Conservation (phyloP, 2,329 filamentous ascomycete species). For the Lachnellula arida region DNA sequence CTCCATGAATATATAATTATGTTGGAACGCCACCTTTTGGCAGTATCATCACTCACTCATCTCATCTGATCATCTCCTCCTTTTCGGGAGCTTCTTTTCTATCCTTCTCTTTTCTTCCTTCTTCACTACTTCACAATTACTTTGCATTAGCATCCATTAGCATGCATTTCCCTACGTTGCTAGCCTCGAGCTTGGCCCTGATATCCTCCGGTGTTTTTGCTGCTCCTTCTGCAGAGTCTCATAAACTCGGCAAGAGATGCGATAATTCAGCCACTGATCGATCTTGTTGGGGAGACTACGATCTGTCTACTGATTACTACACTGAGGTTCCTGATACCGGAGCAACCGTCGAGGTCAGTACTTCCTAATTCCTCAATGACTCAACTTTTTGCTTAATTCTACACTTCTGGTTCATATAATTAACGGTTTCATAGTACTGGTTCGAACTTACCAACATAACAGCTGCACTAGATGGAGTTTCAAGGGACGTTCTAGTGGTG, state of each 20-base stretch:
- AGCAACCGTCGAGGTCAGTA: slow-evolving; percentile 44
- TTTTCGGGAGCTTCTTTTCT: background rate
- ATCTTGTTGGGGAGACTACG: slow-evolving; percentile 43
- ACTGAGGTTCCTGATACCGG: slow-evolving; percentile 37
- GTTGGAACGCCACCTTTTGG: background rate
- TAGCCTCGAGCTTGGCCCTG: slow-evolving; percentile 9
- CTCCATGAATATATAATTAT: background rate
- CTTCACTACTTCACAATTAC: background rate
- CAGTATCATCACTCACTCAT: background rate
- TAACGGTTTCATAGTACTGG: slow-evolving; percentile 18
- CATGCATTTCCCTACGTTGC: slow-evolving; percentile 13
- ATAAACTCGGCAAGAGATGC: slow-evolving; percentile 15
- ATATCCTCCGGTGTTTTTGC: slow-evolving; percentile 13
- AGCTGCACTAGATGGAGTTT: slow-evolving; percentile 30
- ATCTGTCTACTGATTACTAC: slow-evolving; percentile 40
- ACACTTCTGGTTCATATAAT: background rate
- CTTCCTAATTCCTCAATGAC: slow-evolving; percentile 32
- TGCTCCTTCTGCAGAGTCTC: slow-evolving; percentile 8
- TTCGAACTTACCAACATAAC: slow-evolving; percentile 24
- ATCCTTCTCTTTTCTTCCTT: background rate
- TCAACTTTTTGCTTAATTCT: slow-evolving; percentile 32
- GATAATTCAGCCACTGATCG: slow-evolving; percentile 21
- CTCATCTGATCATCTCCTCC: background rate
- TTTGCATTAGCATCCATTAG: background rate
- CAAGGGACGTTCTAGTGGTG: slow-evolving; percentile 26